Percentiles rank a stretch among this genome's conserved stretches.
Conservation (phyloP, 169 alveolate genomes). For the Neospora caninum region DNA sequence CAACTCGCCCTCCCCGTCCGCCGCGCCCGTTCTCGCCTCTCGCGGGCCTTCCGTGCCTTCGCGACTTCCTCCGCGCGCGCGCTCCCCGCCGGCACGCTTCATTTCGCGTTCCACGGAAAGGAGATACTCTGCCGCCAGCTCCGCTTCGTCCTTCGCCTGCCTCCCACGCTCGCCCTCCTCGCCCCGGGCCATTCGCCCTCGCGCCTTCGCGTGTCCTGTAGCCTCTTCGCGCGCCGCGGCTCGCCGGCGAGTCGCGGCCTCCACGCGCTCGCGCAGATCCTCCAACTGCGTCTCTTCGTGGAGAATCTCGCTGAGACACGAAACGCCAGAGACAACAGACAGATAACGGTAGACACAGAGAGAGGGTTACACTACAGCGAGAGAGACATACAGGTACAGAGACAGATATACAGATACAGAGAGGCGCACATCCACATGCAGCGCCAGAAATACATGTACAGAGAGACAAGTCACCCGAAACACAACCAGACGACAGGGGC, state of each 20-base stretch:
- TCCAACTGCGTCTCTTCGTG: slow-evolving; percentile 30
- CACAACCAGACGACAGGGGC: no score
- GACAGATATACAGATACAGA: no score
- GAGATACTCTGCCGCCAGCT: background rate
- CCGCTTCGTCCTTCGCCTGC: background rate
- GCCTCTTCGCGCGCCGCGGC: slow-evolving; percentile 26
- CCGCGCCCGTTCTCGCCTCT: background rate
- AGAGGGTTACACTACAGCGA: background rate
- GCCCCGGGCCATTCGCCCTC: background rate
- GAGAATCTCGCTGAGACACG: slow-evolving; percentile 13
- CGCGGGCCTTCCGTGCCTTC: no score
- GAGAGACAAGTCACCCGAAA: no score
- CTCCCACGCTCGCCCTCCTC: background rate
- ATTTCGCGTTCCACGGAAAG: background rate
- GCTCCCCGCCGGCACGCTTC: background rate
- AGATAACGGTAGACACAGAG: background rate
- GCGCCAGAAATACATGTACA: no score
- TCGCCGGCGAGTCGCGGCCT: background rate
- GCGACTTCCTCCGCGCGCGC: background rate
- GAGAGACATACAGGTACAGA: no score
- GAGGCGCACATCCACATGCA: no score
- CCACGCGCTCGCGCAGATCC: background rate
- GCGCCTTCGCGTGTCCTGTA: background rate
- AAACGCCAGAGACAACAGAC: background rate
- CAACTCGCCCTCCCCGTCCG: background rate